Conservation (phyloP, 2,329 filamentous ascomycete species). For the Diaporthe sp. region DNA sequence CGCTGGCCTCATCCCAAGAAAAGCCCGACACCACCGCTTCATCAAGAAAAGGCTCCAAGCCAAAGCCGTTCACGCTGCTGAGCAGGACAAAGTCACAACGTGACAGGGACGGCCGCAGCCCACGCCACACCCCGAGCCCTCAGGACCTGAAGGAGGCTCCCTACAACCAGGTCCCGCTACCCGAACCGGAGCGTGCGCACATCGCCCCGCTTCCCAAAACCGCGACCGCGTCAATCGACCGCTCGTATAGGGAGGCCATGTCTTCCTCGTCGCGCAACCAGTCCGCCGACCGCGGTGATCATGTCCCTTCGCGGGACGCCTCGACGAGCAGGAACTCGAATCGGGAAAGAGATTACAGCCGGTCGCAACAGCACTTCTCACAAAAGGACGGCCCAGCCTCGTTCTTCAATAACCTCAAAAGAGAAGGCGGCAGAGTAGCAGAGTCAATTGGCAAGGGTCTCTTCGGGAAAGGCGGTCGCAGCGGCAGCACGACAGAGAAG, state of each 20-base stretch:
- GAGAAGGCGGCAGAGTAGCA: slow-evolving; percentile 77
- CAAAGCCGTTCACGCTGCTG: slow-evolving; percentile 65
- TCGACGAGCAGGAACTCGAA: slow-evolving; percentile 54
- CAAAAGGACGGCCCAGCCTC: slow-evolving; percentile 61
- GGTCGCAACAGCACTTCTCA: slow-evolving; percentile 62
- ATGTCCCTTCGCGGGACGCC: slow-evolving; percentile 55
- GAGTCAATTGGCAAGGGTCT: slow-evolving; percentile 85
- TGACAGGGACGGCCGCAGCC: slow-evolving; percentile 57
- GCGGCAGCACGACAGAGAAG: slow-evolving; percentile 75
- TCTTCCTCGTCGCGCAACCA: slow-evolving; percentile 73
- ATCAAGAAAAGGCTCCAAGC: slow-evolving; percentile 58
- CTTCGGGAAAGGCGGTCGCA: slow-evolving; percentile 81
- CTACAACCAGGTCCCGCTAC: slow-evolving; percentile 37
- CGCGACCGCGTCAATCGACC: slow-evolving; percentile 72
- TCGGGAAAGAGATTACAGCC: slow-evolving; percentile 58
- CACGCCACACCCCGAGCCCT: slow-evolving; percentile 42
- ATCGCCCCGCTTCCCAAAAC: slow-evolving; percentile 64
- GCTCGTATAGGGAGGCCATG: slow-evolving; percentile 76
- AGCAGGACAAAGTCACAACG: slow-evolving; percentile 63
- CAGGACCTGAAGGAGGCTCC: slow-evolving; percentile 43
- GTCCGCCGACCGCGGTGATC: slow-evolving; percentile 72
- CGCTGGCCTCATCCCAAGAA: slow-evolving; percentile 56
- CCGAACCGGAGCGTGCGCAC: slow-evolving; percentile 48
- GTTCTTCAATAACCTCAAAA: slow-evolving; percentile 80
- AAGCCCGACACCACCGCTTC: slow-evolving; percentile 53